Conservation (phyloP, 306 rosid species). For the Pueraria montana region DNA sequence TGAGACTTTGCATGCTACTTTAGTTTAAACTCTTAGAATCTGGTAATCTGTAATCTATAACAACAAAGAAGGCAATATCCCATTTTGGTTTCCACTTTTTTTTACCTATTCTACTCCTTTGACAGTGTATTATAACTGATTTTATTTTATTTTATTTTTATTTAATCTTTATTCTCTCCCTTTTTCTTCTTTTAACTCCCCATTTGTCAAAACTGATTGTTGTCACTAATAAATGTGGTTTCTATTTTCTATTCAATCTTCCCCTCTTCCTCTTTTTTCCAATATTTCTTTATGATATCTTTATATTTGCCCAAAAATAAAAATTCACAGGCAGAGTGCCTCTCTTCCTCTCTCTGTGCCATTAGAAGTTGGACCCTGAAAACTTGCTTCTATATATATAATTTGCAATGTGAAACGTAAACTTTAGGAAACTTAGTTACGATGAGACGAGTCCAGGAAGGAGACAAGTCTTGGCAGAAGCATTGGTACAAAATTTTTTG, state of each 20-base stretch:
- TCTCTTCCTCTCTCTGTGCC: not conserved
- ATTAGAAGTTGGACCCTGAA: not conserved
- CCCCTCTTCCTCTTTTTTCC: not conserved
- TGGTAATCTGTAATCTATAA: not conserved
- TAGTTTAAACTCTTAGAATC: conserved; percentile 38
- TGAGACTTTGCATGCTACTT: conserved; percentile 12
- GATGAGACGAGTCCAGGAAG: not conserved
- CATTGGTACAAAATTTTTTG: conserved; percentile 16
- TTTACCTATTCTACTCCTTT: too few relatives aligned
- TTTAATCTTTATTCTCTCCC: not conserved
- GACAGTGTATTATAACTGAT: too few relatives aligned
- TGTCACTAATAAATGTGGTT: not conserved
- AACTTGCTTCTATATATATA: not conserved
- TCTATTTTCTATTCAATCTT: not conserved
- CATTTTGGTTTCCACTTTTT: not conserved
- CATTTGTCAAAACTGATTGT: not conserved
- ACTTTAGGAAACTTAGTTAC: conserved; percentile 25
- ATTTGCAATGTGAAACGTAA: not conserved
- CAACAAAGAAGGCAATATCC: not conserved
- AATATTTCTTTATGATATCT: not conserved
- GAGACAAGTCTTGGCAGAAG: conserved; percentile 36
- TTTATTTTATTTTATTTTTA: too few relatives aligned
- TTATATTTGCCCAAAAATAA: not conserved
- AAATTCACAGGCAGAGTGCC: not conserved
- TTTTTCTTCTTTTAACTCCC: not conserved